A percentile compares a stretch with the other conserved stretches of the same genome.
Conservation (phyloP, 73 alveolate species). For the Paramecium sexaurelia region DNA sequence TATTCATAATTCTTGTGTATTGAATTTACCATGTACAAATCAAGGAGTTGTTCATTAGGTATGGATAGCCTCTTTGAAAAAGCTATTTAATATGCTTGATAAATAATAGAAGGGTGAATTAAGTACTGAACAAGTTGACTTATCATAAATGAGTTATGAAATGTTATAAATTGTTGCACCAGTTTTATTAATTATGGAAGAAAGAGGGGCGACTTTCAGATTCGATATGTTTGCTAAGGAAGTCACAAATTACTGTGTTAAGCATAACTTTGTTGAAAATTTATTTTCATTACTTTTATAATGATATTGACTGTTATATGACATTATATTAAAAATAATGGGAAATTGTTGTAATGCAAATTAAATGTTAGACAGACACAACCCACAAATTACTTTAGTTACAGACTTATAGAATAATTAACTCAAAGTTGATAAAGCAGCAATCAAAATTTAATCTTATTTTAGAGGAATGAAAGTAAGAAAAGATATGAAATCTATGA, state of each 20-base stretch:
- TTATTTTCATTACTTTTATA: conserved; percentile 30
- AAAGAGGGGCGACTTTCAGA: background rate
- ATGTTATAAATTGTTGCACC: conserved; percentile 22
- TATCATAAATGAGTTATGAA: background rate
- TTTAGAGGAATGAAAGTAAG: conserved; percentile 37
- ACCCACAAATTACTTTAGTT: background rate
- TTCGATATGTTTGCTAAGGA: background rate
- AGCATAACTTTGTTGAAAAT: conserved; percentile 44
- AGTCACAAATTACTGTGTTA: conserved; percentile 20
- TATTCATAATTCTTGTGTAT: background rate
- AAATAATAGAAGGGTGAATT: background rate
- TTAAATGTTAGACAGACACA: background rate
- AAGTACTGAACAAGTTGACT: background rate
- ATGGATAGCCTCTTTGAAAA: conserved; percentile 9
- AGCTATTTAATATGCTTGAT: conserved; percentile 9
- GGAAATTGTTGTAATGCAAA: conserved; percentile 24
- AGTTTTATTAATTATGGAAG: background rate
- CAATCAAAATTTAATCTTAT: background rate
- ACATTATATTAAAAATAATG: background rate
- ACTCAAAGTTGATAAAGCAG: background rate
- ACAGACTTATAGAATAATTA: background rate
- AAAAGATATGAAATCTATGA: background rate
- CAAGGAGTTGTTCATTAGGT: background rate
- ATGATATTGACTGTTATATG: background rate
- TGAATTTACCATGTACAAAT: conserved; percentile 1